Conservation (phyloP, 2,329 filamentous ascomycete genomes). For the Dryadomyces quercivorus region DNA sequence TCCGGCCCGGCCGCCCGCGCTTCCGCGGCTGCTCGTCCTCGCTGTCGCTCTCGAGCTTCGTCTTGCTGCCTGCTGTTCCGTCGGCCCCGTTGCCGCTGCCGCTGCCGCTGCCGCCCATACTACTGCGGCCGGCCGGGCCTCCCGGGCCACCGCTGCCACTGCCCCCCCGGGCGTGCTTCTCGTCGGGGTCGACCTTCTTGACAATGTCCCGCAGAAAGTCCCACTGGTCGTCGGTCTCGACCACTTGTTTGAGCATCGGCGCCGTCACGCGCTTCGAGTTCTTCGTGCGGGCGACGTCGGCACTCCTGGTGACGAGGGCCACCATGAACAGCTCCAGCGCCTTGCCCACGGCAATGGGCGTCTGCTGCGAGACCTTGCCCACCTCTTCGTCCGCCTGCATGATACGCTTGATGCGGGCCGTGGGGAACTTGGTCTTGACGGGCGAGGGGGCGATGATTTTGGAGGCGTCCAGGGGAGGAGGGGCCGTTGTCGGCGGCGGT, state of each 20-base stretch:
- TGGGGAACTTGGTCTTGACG: slow-evolving; percentile 92
- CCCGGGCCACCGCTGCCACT: background rate
- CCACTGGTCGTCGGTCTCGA: slow-evolving; percentile 80
- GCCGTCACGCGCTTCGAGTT: slow-evolving; percentile 84
- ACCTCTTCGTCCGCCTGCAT: slow-evolving; percentile 99
- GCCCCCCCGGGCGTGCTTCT: slow-evolving; percentile 29
- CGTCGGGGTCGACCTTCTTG: slow-evolving; percentile 55
- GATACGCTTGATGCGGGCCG: slow-evolving; percentile 94
- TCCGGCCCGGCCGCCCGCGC: slow-evolving; percentile 23
- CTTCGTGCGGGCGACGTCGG: slow-evolving; percentile 68
- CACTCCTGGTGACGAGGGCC: slow-evolving; percentile 76
- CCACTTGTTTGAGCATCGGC: slow-evolving; percentile 80
- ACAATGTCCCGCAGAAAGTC: slow-evolving; percentile 92
- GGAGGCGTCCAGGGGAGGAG: slow-evolving; percentile 6
- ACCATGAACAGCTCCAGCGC: slow-evolving; percentile 98
- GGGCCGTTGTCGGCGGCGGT: background rate
- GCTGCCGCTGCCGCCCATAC: slow-evolving; percentile 26
- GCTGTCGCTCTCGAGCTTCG: slow-evolving; percentile 14
- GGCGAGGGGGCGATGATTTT: slow-evolving; percentile 46
- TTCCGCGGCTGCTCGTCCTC: slow-evolving; percentile 23
- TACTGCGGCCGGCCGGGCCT: slow-evolving; percentile 28
- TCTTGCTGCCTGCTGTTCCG: slow-evolving; percentile 4
- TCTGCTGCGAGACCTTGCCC: slow-evolving; percentile 95
- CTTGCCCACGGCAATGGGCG: slow-evolving; percentile 89
- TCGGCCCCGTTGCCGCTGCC: background rate